phyloP scores from a whole-genome alignment of 768 basidiomycete genomes.

The Plicaturopsis crispa region DNA sequence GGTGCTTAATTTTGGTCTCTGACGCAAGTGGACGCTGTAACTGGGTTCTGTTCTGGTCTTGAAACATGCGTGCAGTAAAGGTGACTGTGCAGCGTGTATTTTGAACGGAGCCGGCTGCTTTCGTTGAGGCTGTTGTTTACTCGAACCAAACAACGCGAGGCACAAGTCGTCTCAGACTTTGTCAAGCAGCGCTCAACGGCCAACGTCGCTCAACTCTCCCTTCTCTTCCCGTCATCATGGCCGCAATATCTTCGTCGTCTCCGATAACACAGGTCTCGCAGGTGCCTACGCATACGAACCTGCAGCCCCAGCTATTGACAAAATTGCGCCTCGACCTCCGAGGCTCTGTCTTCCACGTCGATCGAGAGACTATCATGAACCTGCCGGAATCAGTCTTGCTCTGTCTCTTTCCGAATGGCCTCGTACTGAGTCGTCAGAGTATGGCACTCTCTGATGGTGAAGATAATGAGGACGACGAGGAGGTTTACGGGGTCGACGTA shows the following conservation, averaged over 20 bases:
- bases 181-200: too few species aligned
- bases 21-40: too few species aligned
- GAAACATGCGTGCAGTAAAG: too few species aligned
- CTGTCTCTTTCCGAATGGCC: constrained; percentile 95
- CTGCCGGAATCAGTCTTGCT: constrained; percentile 94
- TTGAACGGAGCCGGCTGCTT: too few species aligned
- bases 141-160: too few species aligned
- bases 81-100: too few species aligned
- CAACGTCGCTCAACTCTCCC: constrained; percentile 14
- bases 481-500: constrained; percentile 95
- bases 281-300: constrained; percentile 55
- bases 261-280: constrained; percentile 53
- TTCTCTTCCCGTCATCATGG: constrained; percentile 24
- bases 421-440: constrained; percentile 86
- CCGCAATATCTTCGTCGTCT: constrained; percentile 39
- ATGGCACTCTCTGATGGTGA: constrained; percentile 67
- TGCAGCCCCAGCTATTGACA: constrained; percentile 84
- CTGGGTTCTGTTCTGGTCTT: too few species aligned
- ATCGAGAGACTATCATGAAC: constrained; percentile 97
- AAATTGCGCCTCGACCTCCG: constrained; percentile 89
- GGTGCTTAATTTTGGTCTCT: too few species aligned
- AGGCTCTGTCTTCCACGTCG: constrained; percentile 86
- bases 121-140: too few species aligned
- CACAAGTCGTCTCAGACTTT: too few species aligned
- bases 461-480: constrained; percentile 79